A percentile compares a stretch with the other conserved stretches of the same genome.
Evolutionary conservation across 331 rosid species (phyloP).

Genomic region (Malus hybrid): DNA sequence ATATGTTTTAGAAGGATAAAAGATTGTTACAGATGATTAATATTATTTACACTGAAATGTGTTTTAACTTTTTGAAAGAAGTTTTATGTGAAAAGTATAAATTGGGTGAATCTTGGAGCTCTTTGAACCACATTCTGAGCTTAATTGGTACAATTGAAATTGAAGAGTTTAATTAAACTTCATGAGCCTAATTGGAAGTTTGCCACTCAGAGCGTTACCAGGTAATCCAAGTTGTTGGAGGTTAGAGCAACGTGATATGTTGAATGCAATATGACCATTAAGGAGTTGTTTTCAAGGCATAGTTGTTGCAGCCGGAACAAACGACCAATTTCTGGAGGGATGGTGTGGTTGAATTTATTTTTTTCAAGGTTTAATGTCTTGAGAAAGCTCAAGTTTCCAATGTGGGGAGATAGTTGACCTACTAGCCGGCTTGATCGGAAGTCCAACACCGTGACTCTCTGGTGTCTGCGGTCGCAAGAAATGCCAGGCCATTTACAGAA

Average conservation of each 20-base stretch:
- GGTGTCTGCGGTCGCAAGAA: conserved; percentile 2
- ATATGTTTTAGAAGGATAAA: too few relatives aligned
- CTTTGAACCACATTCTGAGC: not conserved
- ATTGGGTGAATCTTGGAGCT: too few relatives aligned
- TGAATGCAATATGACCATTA: not conserved
- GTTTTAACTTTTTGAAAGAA: too few relatives aligned
- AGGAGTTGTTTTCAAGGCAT: not conserved
- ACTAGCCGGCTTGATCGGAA: not conserved
- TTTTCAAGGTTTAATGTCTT: not conserved
- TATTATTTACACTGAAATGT: too few relatives aligned
- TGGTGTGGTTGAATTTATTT: not conserved
- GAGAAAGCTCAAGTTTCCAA: conserved; percentile 18
- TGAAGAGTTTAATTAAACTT: too few relatives aligned
- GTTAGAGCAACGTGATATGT: not conserved
- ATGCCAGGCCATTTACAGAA: conserved; percentile 39
- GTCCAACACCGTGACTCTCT: not conserved
- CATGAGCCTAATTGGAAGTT: not conserved
- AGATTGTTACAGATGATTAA: too few relatives aligned
- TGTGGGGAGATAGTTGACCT: conserved; percentile 8
- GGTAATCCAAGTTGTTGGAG: not conserved
- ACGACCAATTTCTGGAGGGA: not conserved
- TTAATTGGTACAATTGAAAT: not conserved
- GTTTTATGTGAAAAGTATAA: too few relatives aligned
- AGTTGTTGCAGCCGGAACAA: not conserved
- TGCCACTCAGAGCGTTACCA: conserved; percentile 7